Percentiles rank a stretch among this genome's conserved stretches.
Conservation (phyloP, 106 monocot genomes). For the Dioscorea dumetorum region DNA sequence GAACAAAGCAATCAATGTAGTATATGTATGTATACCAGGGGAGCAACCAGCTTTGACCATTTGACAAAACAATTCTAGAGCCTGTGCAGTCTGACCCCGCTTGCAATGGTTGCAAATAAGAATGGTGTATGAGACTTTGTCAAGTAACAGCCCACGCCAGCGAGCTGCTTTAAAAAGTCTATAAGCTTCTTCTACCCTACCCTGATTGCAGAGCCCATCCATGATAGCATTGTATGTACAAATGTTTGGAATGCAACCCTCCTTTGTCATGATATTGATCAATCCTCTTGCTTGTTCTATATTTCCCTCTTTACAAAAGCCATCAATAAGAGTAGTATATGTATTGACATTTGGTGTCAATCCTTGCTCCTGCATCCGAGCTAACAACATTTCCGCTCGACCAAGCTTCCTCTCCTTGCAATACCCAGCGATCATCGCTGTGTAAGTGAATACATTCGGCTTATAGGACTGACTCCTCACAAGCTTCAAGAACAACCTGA, state of each 20-base stretch:
- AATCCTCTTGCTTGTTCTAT: slow-evolving; percentile 49
- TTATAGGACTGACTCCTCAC: slow-evolving; percentile 77
- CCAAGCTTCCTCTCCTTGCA: slow-evolving; percentile 77
- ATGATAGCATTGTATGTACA: slow-evolving; percentile 76
- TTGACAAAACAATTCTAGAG: slow-evolving; percentile 60
- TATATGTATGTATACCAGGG: slow-evolving; percentile 75
- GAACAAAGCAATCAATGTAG: slow-evolving; percentile 50
- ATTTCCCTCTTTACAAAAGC: slow-evolving; percentile 78
- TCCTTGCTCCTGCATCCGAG: slow-evolving; percentile 77
- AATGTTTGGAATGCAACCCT: slow-evolving; percentile 62
- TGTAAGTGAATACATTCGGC: slow-evolving; percentile 84
- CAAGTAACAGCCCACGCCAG: slow-evolving; percentile 44
- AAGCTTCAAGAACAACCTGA: slow-evolving; percentile 91
- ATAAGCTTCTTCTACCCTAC: slow-evolving; percentile 52
- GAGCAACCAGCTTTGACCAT: slow-evolving; percentile 54
- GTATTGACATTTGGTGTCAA: slow-evolving; percentile 71
- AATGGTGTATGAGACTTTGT: slow-evolving; percentile 79
- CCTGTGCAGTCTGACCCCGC: slow-evolving; percentile 31
- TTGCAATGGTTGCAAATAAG: slow-evolving; percentile 78
- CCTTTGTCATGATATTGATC: slow-evolving; percentile 50
- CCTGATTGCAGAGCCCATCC: slow-evolving; percentile 65
- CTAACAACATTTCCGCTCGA: slow-evolving; percentile 83
- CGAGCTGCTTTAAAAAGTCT: slow-evolving; percentile 33
- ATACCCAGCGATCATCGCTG: slow-evolving; percentile 89
- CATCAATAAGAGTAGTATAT: slow-evolving; percentile 73